Evolutionary conservation across 306 rosid genomes (phyloP).

Genomic region (Castanospermum australe): DNA sequence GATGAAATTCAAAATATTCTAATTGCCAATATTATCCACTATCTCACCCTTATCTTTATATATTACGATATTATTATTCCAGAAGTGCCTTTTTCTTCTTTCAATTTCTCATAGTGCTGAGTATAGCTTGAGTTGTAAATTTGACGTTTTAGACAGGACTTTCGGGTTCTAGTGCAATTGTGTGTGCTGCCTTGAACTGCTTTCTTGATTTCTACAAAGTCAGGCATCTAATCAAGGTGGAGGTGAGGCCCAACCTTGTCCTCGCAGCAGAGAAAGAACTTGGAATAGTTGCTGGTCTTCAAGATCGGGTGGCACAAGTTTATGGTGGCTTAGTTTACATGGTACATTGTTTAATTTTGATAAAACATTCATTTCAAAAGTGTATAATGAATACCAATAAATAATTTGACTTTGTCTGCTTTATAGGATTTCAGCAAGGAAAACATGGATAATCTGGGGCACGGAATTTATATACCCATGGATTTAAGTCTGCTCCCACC

Average conservation of each 20-base stretch:
- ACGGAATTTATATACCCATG: conserved; percentile 78
- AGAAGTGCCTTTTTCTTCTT: not conserved
- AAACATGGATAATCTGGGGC: conserved; percentile 67
- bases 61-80: not conserved
- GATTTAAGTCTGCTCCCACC: conserved; percentile 80
- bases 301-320: conserved; percentile 92
- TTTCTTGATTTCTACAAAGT: conserved; percentile 79
- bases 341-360: conserved; percentile 41
- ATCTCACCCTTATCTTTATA: not conserved
- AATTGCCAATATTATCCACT: not conserved
- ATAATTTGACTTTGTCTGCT: not conserved
- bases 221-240: conserved; percentile 65
- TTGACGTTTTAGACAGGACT: conserved; percentile 77
- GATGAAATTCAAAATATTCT: not conserved
- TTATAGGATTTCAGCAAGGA: conserved; percentile 80
- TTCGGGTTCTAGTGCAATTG: conserved; percentile 95
- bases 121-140: conserved; percentile 16
- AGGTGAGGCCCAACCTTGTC: conserved; percentile 73
- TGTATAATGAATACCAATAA: not conserved
- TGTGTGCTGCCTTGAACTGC: conserved; percentile 84
- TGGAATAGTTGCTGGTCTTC: conserved; percentile 97
- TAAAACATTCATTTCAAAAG: not conserved
- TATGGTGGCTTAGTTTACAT: conserved; percentile 87
- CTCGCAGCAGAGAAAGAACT: conserved; percentile 84
- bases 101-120: not conserved